These are phyloP conservation scores for Casuarina glauca DNA, from an alignment of 306 rosid genomes.

Conservation along the genomic window DNA sequence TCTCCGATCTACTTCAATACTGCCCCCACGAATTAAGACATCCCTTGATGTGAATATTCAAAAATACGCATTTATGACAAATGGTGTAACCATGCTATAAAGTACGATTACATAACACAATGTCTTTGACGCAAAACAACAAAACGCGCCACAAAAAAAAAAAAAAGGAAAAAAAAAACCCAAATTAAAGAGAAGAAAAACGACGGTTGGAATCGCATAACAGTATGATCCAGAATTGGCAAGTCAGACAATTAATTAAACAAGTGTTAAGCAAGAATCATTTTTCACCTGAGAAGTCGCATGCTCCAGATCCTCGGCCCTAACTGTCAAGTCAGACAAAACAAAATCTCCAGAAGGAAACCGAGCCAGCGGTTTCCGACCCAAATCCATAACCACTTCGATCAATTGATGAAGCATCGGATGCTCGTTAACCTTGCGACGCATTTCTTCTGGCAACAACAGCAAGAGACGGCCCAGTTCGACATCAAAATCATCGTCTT, in stretches of 20 bases:
- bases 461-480: conserved; percentile 74
- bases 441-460: conserved; percentile 80
- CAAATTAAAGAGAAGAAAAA: not conserved
- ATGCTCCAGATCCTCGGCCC: conserved; percentile 66
- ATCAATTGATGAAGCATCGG: conserved; percentile 63
- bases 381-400: conserved; percentile 95
- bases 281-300: conserved; percentile 78
- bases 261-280: conserved; percentile 21
- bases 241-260: conserved; percentile 22
- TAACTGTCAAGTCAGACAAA: conserved; percentile 63
- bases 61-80: not conserved
- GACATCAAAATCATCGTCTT: conserved; percentile 61
- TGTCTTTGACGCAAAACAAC: not conserved
- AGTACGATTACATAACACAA: not conserved
- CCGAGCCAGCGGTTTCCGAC: conserved; percentile 88
- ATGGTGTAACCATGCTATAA: not conserved
- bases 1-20: not conserved
- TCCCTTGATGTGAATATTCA: not conserved
- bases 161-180: too few relatives aligned
- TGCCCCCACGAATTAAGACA: not conserved
- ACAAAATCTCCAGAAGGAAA: conserved; percentile 85
- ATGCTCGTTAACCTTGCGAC: conserved; percentile 69
- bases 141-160: not conserved
- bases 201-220: not conserved
- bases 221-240: not conserved